Evolutionary conservation across 139 green algal genomes (phyloP), one percentile per base, ranked within the genome.

Genomic region (Haematococcus lacustris): DNA sequence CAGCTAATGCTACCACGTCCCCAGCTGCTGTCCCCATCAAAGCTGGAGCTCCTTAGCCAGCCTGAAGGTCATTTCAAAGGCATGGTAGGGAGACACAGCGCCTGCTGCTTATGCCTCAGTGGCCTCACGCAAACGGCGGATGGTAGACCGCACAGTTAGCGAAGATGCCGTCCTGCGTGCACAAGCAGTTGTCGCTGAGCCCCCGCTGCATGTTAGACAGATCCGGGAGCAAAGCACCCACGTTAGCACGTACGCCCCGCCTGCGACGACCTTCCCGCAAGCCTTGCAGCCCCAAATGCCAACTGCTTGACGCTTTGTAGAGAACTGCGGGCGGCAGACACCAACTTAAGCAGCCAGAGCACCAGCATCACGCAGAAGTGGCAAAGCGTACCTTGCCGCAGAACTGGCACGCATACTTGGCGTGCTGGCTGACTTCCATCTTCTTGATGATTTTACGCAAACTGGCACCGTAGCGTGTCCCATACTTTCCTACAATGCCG

Each of bases 401-500:
- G 89, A 98, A 98, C 51, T 90, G 85, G 90, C 96, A 99, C 80
- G 98, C 95, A 87, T 97, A 99, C 86, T 97, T 98, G 75, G 89
- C 93, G 91, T 98, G 95, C 87, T 99, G 96, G 76, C 83, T 93
- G 75, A 99, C 91, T 80, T 99, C 96, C 78, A 97, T 97, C 91
- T 99, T 99, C 89, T 98, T 99, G 77, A 99, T 94, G 80, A 96
- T 90, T n/a, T n/a, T 86, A 71, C 93, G 86, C 75, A 99, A 83
- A 77, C 82, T 92, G 64, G 93, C 89, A 78, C 96, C 96, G 86
- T 99, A 99, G 71, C 96, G 89, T 53, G 96, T 99, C 62, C 95
- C 96, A 81, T 99, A 99, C 91, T 99, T 99, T 79, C 96, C 96
- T 63, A 96, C 88, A 76, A 99, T 99, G 41, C 95, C 95, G 51